Conservation (phyloP, 2,329 filamentous ascomycete species). For the Magnaporthiopsis poae region DNA sequence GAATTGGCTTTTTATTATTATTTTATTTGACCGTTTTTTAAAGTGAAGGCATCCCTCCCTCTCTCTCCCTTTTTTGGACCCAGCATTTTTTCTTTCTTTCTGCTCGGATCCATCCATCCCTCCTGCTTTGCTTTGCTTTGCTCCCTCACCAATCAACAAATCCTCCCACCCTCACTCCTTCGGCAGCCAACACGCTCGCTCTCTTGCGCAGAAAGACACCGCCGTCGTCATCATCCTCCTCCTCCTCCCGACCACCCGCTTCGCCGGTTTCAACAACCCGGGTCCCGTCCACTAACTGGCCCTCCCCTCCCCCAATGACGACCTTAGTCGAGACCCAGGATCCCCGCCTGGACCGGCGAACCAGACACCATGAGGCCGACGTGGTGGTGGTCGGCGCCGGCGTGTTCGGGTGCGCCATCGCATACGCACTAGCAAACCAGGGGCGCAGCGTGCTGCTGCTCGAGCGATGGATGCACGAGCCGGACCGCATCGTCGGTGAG, state of each 20-base stretch:
- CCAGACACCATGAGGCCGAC: conserved; percentile 57
- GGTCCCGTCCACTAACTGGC: not conserved
- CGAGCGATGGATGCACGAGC: conserved; percentile 81
- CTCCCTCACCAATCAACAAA: not conserved
- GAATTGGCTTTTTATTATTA: not conserved
- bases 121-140: not conserved
- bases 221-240: not conserved
- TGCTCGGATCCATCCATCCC: not conserved
- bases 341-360: conserved; percentile 30
- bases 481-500: conserved; percentile 92
- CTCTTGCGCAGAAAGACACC: not conserved
- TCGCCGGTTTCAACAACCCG: not conserved
- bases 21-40: not conserved
- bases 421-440: conserved; percentile 75
- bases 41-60: not conserved
- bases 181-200: not conserved
- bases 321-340: conserved; percentile 7
- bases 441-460: conserved; percentile 83
- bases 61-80: not conserved
- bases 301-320: conserved; percentile 5
- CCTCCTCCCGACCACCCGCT: not conserved
- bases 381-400: conserved; percentile 88
- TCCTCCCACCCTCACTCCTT: not conserved
- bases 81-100: not conserved
- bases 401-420: conserved; percentile 77